Percentiles rank a stretch among this genome's conserved stretches.
Conservation (phyloP, 176 grass and related monocot genomes). For the Oryza glaberrima region DNA sequence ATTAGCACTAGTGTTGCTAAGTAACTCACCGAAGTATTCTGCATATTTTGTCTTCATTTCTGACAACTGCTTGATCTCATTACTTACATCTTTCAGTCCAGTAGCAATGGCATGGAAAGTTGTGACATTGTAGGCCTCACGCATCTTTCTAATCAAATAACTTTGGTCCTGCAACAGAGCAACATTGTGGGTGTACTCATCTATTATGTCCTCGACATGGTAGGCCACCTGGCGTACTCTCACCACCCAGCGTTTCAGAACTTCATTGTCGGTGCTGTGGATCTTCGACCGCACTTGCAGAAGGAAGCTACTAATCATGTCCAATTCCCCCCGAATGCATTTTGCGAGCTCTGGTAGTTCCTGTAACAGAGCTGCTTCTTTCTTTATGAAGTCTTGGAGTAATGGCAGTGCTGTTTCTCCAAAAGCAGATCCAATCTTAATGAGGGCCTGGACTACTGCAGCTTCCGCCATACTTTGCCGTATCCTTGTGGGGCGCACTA, state of each 20-base stretch:
- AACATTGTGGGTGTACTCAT: background rate
- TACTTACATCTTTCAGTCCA: background rate
- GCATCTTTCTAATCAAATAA: background rate
- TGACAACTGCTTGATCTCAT: background rate
- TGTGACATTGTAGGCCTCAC: background rate
- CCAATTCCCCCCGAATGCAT: background rate
- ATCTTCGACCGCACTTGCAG: background rate
- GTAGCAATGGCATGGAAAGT: background rate
- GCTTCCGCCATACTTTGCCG: background rate
- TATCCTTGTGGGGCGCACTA: background rate
- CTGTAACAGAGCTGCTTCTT: background rate
- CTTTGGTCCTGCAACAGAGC: background rate
- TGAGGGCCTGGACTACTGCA: background rate
- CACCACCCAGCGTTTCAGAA: constrained; percentile 15
- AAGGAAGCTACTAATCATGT: constrained; percentile 1
- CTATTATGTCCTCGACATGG: background rate
- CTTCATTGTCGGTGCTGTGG: background rate
- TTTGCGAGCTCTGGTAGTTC: background rate
- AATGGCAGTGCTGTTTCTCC: background rate
- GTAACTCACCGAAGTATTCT: background rate
- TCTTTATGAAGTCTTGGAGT: background rate
- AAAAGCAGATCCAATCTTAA: constrained; percentile 2
- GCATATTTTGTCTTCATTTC: background rate
- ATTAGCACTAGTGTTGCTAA: background rate
- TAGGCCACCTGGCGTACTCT: constrained; percentile 4